Evolutionary conservation across 805 yeast species (phyloP), one percentile per base, ranked within the genome.

Genomic region (Cyberlindnera japonica): DNA sequence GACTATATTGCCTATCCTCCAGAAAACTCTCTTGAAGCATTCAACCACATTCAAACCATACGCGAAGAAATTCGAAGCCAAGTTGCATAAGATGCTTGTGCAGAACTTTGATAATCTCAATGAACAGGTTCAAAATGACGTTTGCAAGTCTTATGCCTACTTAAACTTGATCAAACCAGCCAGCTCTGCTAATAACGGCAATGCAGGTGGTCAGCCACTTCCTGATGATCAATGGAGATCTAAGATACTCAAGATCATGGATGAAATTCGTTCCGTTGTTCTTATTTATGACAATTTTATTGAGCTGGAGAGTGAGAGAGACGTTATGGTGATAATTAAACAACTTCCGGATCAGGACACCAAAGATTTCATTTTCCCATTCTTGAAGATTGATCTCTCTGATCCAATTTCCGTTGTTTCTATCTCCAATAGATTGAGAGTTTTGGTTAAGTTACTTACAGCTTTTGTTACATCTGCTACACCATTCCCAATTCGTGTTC

Each of bases 21-120:
- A 64, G 44, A 64, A 59, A 23, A 55, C 81, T 19, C 64, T 83
- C 24, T 57, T 62, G 29, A 65, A 73, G 41, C 83, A 87, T 54
- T 74, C 95, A 2, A 84, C 93, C 2, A 83, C 95, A 2, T 85
- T 86, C 56, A 75, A 90, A 59, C 95, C 95, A 12, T 81, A 71
- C 63, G 83, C 82, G 5, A 73, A 77, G 43, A 81, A 79, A 51
- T 77, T 75, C 48, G 78, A 79, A 50, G 59, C 56, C 11, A 71
- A 67, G 22, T 60, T 80, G 22, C 43, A 65, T 9, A 50, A 48
- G 6, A 55, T 75, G 43, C 59, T 70, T 27, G 55, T 44, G 8
- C 43, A 47, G 27, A 63, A 57, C 53, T 72, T 63, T 50, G 54
- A 56, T 13, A 65, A 58, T 35, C 67, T 71, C 45, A 72, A 76